A percentile compares a stretch with the other conserved stretches of the same genome.
phyloP scores from a whole-genome alignment of 139 green algal species.

The Picochlorum sp. region DNA sequence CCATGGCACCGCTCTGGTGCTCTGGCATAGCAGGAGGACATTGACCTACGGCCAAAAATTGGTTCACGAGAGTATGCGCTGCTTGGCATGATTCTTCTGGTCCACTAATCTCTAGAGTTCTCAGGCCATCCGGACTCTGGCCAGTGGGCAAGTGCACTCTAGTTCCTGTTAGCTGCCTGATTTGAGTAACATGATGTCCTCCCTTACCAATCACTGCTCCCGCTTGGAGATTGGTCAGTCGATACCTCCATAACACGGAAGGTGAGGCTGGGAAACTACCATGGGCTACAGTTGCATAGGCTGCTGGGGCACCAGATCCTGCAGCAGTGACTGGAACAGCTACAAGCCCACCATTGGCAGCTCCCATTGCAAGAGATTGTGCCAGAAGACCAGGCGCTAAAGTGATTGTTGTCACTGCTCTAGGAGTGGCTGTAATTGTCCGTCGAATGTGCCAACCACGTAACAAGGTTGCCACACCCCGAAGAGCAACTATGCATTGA shows the following conservation, averaged over 20 bases:
- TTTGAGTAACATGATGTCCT: constrained; percentile 25
- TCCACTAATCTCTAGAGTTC: constrained; percentile 23
- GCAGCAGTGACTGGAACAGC: constrained; percentile 1
- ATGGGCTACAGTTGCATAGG: not conserved
- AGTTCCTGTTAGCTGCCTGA: constrained; percentile 21
- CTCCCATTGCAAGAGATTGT: not conserved
- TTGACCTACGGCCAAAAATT: constrained; percentile 18
- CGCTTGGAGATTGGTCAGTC: constrained; percentile 21
- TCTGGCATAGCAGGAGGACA: constrained; percentile 7
- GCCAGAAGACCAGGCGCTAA: constrained; percentile 3
- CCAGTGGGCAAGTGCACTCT: constrained; percentile 20
- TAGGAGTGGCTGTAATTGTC: not conserved
- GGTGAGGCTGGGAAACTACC: not conserved
- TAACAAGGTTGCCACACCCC: constrained; percentile 30
- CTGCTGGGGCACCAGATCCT: not conserved
- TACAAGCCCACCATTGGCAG: not conserved
- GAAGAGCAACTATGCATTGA: constrained; percentile 19
- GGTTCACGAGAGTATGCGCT: constrained; percentile 29
- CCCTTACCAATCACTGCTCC: constrained; percentile 34
- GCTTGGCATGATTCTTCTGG: constrained; percentile 12
- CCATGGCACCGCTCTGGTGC: constrained; percentile 1
- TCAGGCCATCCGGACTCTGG: constrained; percentile 4
- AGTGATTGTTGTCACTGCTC: not conserved
- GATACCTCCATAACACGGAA: constrained; percentile 13
- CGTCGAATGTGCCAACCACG: constrained; percentile 26